phyloP scores from a whole-genome alignment of 305 asterid species.

The Fraxinus baroniana region DNA sequence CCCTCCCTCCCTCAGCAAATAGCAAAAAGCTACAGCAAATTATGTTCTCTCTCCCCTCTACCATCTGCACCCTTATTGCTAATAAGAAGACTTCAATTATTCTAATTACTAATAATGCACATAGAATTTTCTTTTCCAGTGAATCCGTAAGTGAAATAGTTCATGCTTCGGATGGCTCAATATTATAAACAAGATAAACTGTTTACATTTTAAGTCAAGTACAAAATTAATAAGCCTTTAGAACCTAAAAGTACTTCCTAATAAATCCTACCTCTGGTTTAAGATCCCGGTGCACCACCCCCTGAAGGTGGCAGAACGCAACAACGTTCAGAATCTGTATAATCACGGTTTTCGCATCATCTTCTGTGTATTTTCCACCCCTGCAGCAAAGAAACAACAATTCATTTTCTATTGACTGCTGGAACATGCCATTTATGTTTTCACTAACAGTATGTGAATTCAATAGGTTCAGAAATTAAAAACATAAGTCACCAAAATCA shows the following conservation, averaged over 20 bases:
- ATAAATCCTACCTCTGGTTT: slow-evolving; percentile 69
- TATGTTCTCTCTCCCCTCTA: background rate
- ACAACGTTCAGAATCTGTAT: slow-evolving; percentile 68
- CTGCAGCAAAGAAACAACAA: slow-evolving; percentile 32
- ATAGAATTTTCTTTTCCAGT: background rate
- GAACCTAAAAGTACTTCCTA: background rate
- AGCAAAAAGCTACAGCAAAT: background rate
- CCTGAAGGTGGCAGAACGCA: slow-evolving; percentile 81
- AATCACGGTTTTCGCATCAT: slow-evolving; percentile 71
- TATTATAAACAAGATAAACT: background rate
- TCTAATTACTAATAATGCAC: background rate
- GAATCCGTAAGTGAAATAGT: background rate
- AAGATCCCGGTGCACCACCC: slow-evolving; percentile 86
- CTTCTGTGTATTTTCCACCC: slow-evolving; percentile 81
- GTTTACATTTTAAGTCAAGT: background rate
- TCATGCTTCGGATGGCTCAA: background rate
- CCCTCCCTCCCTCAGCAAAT: background rate
- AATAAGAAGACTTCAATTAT: background rate
- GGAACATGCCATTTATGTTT: background rate
- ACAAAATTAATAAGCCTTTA: slow-evolving; percentile 15
- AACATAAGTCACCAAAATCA: background rate
- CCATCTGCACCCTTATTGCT: background rate
- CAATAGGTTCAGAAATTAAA: slow-evolving; percentile 2
- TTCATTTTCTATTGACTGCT: background rate
- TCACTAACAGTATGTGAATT: background rate